Conservation (phyloP, 768 basidiomycete species). For the Hygrocybe punicea region DNA sequence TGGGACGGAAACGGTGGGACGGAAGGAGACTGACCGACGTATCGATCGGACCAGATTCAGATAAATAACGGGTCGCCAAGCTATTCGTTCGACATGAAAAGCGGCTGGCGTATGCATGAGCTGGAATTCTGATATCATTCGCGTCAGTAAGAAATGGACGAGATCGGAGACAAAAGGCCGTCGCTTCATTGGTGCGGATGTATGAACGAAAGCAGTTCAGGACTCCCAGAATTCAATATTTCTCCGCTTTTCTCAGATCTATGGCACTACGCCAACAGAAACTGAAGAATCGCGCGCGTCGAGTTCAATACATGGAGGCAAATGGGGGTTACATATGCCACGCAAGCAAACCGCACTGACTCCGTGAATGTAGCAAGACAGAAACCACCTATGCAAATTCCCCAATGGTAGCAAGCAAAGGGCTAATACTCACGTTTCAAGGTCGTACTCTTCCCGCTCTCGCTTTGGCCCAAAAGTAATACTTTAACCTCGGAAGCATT, state of each 20-base stretch:
- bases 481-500: slow-evolving; percentile 65
- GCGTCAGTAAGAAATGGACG: slow-evolving; percentile 10
- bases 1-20: slow-evolving; percentile 5
- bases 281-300: neutral
- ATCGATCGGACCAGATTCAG: slow-evolving; percentile 82
- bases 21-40: slow-evolving; percentile 50
- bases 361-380: too few relatives aligned
- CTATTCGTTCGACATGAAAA: slow-evolving; percentile 75
- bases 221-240: neutral
- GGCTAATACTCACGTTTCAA: slow-evolving; percentile 69
- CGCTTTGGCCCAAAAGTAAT: slow-evolving; percentile 80
- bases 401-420: neutral
- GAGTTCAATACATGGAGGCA: neutral
- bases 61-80: slow-evolving; percentile 87
- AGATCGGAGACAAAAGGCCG: neutral
- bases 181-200: neutral
- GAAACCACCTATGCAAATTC: neutral
- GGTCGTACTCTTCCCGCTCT: slow-evolving; percentile 86
- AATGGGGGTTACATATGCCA: too few relatives aligned
- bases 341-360: neutral
- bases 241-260: too few relatives aligned
- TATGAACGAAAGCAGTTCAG: too few relatives aligned
- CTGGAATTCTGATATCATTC: slow-evolving; percentile 64
- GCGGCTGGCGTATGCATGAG: slow-evolving; percentile 72
- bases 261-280: too few relatives aligned